phyloP scores from a whole-genome alignment of 495 filamentous ascomycete species.

The Neurospora sp. region DNA sequence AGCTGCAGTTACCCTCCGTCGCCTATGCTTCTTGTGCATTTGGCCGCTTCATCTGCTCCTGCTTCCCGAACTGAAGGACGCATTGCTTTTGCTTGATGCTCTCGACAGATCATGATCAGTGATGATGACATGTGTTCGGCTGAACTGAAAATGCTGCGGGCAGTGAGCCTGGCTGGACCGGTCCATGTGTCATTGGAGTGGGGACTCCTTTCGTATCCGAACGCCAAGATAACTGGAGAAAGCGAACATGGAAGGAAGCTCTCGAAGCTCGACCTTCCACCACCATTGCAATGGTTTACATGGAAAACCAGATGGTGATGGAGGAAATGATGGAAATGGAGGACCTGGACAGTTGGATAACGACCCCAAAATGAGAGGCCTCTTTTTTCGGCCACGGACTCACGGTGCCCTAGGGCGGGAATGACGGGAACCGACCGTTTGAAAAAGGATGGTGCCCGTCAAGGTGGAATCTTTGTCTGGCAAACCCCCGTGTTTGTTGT shows the following conservation, averaged over 20 bases:
- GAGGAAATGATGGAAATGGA: not conserved
- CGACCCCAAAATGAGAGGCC: not conserved
- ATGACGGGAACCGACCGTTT: not conserved
- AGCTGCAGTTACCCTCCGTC: not conserved
- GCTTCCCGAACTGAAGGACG: not conserved
- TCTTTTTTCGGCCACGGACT: not conserved
- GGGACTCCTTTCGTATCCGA: not conserved
- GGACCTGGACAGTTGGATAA: not conserved
- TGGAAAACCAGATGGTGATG: not conserved
- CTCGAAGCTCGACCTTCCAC: not conserved
- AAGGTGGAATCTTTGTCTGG: not conserved
- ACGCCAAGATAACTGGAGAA: not conserved
- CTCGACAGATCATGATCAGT: not conserved
- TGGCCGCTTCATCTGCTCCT: not conserved
- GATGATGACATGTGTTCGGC: not conserved
- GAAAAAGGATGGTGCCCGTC: not conserved
- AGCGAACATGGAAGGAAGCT: not conserved
- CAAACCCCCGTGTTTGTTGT: constrained; percentile 4
- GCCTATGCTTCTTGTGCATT: not conserved
- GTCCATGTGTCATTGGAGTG: not conserved
- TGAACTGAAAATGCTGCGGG: not conserved
- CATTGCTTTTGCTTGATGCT: not conserved
- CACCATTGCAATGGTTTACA: not conserved
- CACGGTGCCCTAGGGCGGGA: not conserved
- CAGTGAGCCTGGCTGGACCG: not conserved